phyloP scores from a whole-genome alignment of 495 filamentous ascomycete species.

The Aspergillus bridgeri region DNA sequence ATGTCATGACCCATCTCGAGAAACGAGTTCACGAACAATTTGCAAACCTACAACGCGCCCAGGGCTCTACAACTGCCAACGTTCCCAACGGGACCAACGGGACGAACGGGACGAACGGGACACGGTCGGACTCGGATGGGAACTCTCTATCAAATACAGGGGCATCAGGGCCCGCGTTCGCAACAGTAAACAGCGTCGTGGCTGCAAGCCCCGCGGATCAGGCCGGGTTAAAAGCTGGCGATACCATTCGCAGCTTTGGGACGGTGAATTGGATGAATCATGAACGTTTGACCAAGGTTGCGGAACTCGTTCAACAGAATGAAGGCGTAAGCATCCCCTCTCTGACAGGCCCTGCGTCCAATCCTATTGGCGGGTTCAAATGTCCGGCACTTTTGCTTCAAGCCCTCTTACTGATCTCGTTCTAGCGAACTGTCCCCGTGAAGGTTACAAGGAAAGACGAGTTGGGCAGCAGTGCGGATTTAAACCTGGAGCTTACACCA shows the following conservation, averaged over 20 bases:
- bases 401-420: conserved; percentile 7
- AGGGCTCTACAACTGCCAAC: conserved; percentile 22
- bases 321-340: conserved; percentile 71
- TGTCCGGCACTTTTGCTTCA: neutral
- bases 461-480: conserved; percentile 46
- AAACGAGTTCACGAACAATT: conserved; percentile 74
- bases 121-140: conserved; percentile 17
- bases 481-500: conserved; percentile 69
- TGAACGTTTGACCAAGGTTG: conserved; percentile 78
- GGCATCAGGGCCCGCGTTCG: conserved; percentile 69
- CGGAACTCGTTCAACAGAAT: conserved; percentile 77
- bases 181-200: conserved; percentile 83
- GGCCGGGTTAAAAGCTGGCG: conserved; percentile 81
- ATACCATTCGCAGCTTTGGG: conserved; percentile 81
- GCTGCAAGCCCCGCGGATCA: conserved; percentile 74
- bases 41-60: conserved; percentile 34
- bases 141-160: conserved; percentile 25
- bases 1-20: conserved; percentile 78
- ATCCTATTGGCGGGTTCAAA: neutral
- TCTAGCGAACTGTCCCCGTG: conserved; percentile 63
- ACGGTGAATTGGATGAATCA: conserved; percentile 77
- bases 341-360: neutral
- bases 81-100: conserved; percentile 25
- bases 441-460: conserved; percentile 57
- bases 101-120: too few species aligned